Conservation (phyloP, 352 stramenopile genomes). For the Thalassiosira allenii region DNA sequence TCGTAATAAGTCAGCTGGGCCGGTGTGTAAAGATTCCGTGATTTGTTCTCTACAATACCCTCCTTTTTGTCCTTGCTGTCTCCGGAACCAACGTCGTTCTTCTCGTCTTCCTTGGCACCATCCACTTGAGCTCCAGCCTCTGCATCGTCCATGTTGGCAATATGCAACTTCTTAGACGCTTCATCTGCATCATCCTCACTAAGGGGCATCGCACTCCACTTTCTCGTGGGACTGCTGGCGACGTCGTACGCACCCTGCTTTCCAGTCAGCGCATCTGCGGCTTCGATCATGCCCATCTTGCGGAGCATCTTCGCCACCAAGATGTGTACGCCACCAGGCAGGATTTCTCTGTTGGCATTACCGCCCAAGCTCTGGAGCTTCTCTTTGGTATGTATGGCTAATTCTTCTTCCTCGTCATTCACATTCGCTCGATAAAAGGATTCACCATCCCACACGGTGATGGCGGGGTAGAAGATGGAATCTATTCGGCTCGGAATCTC, state of each 20-base stretch:
- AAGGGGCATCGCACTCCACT: no score
- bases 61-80: slow-evolving; percentile 3
- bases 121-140: not conserved
- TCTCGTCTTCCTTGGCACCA: not conserved
- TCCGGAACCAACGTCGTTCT: slow-evolving; percentile 1
- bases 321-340: not conserved
- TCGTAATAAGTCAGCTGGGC: slow-evolving; percentile 17
- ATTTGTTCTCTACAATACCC: not conserved
- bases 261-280: not conserved
- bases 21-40: not conserved
- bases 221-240: not conserved
- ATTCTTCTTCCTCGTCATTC: not conserved
- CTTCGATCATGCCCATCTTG: not conserved
- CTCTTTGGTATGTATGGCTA: not conserved
- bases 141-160: not conserved
- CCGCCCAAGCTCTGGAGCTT: not conserved
- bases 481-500: slow-evolving; percentile 60
- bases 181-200: no score
- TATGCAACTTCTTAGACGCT: no score
- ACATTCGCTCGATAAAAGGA: not conserved
- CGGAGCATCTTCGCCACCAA: not conserved
- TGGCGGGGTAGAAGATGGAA: slow-evolving; percentile 69
- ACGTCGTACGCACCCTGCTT: not conserved
- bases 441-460: slow-evolving; percentile 18
- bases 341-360: not conserved